phyloP scores from a whole-genome alignment of 2,329 filamentous ascomycete species.

The Nannizziopsis arthrosporioides region DNA sequence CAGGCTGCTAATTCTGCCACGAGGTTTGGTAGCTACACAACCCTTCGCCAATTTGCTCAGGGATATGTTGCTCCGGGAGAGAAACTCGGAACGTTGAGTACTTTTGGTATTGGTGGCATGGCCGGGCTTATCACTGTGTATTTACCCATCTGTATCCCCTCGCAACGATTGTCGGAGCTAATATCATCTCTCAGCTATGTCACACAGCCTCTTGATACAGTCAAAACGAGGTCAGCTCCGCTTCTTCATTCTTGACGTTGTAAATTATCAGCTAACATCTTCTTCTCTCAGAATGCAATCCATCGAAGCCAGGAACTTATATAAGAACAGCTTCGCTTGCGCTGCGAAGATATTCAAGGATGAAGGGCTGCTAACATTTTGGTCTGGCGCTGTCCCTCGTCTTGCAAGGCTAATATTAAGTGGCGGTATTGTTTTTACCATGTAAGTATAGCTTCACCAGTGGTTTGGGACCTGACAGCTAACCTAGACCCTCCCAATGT shows the following conservation, averaged over 20 bases:
- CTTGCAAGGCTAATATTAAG: slow-evolving; percentile 76
- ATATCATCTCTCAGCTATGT: slow-evolving; percentile 30
- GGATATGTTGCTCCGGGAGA: slow-evolving; percentile 88
- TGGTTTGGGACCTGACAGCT: neutral
- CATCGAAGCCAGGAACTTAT: slow-evolving; percentile 66
- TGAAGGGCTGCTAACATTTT: slow-evolving; percentile 81
- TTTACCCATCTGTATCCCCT: slow-evolving; percentile 28
- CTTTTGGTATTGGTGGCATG: slow-evolving; percentile 79
- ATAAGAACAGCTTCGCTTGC: slow-evolving; percentile 81
- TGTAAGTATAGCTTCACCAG: slow-evolving; percentile 40
- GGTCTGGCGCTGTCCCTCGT: slow-evolving; percentile 83
- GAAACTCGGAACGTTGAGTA: slow-evolving; percentile 77
- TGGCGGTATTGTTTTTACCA: slow-evolving; percentile 94
- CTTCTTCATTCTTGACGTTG: too few relatives aligned
- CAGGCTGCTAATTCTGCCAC: slow-evolving; percentile 92
- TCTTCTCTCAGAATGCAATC: slow-evolving; percentile 67
- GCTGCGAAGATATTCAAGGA: slow-evolving; percentile 73
- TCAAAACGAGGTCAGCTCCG: slow-evolving; percentile 60
- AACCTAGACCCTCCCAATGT: neutral
- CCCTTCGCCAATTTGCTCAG: slow-evolving; percentile 78
- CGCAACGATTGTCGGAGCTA: neutral
- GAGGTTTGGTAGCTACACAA: slow-evolving; percentile 82
- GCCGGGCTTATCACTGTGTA: slow-evolving; percentile 87
- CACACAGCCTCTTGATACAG: slow-evolving; percentile 68
- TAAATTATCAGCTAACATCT: neutral